Conservation (phyloP, 495 filamentous ascomycete genomes). For the Aspergillus affinis region DNA sequence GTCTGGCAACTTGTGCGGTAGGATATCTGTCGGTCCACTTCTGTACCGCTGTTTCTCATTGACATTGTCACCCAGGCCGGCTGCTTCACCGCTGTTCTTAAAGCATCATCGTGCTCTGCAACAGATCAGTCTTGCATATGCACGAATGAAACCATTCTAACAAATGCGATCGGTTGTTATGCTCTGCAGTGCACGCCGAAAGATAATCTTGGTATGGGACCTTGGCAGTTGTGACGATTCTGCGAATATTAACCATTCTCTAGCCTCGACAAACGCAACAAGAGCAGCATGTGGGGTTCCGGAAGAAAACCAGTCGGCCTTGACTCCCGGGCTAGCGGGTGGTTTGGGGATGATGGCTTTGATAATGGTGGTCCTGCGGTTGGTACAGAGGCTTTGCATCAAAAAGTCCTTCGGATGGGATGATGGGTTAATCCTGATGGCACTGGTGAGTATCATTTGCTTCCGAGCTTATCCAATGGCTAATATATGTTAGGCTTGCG, state of each 20-base stretch:
- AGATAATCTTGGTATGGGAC: constrained; percentile 15
- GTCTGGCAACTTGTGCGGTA: constrained; percentile 11
- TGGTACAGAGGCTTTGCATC: constrained; percentile 17
- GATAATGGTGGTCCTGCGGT: constrained; percentile 19
- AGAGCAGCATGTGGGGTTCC: constrained; percentile 22
- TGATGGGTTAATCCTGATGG: constrained; percentile 22
- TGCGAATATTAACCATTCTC: background rate
- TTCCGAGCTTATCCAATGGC: background rate
- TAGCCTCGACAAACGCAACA: constrained; percentile 24
- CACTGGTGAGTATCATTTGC: constrained; percentile 7
- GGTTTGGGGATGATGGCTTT: constrained; percentile 23
- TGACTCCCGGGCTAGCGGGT: constrained; percentile 19
- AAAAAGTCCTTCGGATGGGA: constrained; percentile 24
- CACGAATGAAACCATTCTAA: constrained; percentile 7
- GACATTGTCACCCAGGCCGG: background rate
- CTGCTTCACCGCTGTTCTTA: constrained; percentile 4
- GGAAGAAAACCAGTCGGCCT: constrained; percentile 10
- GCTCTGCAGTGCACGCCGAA: constrained; percentile 15
- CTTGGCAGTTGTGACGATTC: background rate
- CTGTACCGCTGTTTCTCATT: background rate
- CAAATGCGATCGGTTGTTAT: constrained; percentile 13
- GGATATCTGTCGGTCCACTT: background rate
- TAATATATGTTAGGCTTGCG: constrained; percentile 7
- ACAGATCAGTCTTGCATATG: constrained; percentile 17
- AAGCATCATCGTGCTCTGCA: constrained; percentile 6